Evolutionary conservation across 2,329 filamentous ascomycete species (phyloP), one percentile per base, ranked within the genome.

Genomic region (Ophiostoma montium): DNA sequence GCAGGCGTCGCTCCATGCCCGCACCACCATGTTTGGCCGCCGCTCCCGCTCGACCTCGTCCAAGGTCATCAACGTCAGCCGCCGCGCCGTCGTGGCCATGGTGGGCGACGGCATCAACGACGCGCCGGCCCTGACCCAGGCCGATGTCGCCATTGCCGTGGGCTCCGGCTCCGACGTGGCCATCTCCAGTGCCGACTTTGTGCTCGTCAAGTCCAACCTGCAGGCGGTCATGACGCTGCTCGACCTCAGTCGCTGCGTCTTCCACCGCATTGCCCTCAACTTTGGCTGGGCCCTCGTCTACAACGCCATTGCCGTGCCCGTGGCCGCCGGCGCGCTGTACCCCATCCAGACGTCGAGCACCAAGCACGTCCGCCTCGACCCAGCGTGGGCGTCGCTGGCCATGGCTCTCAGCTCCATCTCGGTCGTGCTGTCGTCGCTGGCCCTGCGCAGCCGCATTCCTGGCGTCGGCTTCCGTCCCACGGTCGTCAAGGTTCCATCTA

Each of bases 371-470:
- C 68, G 75, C 52, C 65, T 89, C 43, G 81, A 86, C 61, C 84
- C 84, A 0, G 84, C 85, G 1, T 95, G 89, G 89, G 90, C 89
- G 5, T 83, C 81, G 56, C 65, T 95, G 61, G 89, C 89, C 1
- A 96, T 95, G 90, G 90, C 90, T 23, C 65, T 89, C 63, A 95
- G 88, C 64, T 90, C 84, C 63, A 81, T 95, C 56, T 92, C 85
- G 59, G 89, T 96, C 42, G 84, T 95, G 46, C 67, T 78, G 60
- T 94, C 87, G 62, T 90, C 84, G 67, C 65, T 95, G 59, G 71
- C 80, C 46, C 64, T 95, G 67, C 76, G 81, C 61, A 72, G 63
- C 49, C 55, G 61, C 45, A 51, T 72, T 11, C 67, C 68, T 9
- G 57, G 63, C 19, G 33, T 74, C 10, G 70, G 71, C 2, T 76